Percentiles rank a stretch among this genome's conserved stretches.
These are phyloP conservation scores for Boletus mariae DNA, from an alignment of 1,284 basidiomycete species.

Conservation along the genomic window DNA sequence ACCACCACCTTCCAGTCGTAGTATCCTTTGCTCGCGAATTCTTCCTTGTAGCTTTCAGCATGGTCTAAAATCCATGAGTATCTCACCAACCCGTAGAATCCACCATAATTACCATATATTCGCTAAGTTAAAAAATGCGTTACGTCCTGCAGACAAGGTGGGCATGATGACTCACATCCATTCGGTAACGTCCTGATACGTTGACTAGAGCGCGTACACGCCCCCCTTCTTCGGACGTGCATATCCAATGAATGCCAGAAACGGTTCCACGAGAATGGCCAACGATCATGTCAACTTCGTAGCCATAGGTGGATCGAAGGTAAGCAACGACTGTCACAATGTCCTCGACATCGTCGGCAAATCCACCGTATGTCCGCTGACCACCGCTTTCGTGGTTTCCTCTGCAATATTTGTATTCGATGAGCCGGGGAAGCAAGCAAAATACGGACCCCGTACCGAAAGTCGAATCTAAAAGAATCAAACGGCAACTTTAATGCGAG, in stretches of 20 bases:
- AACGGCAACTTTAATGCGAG: slow-evolving; percentile 64
- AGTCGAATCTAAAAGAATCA: slow-evolving; percentile 83
- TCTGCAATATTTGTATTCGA: slow-evolving; percentile 35
- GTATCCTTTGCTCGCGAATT: slow-evolving; percentile 52
- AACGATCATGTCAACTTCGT: slow-evolving; percentile 62
- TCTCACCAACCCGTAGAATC: background rate
- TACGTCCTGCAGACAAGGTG: slow-evolving; percentile 11
- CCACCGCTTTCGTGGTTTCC: slow-evolving; percentile 75
- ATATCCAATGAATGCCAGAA: slow-evolving; percentile 64
- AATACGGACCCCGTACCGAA: slow-evolving; percentile 52
- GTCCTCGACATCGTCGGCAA: slow-evolving; percentile 61
- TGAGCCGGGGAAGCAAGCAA: background rate
- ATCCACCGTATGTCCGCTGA: slow-evolving; percentile 52
- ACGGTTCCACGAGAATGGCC: slow-evolving; percentile 73
- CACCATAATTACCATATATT: slow-evolving; percentile 39
- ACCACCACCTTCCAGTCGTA: slow-evolving; percentile 57
- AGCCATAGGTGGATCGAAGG: slow-evolving; percentile 55
- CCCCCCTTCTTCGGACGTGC: slow-evolving; percentile 53
- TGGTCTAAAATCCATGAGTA: slow-evolving; percentile 23
- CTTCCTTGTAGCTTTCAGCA: slow-evolving; percentile 41
- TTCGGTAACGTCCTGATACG: slow-evolving; percentile 68
- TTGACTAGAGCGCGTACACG: slow-evolving; percentile 60
- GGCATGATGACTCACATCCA: slow-evolving; percentile 46
- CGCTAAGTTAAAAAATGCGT: slow-evolving; percentile 33
- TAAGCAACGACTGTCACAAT: slow-evolving; percentile 60